Percentiles rank a stretch among this genome's conserved stretches.
phyloP scores from a whole-genome alignment of 2,329 filamentous ascomycete genomes.

The Cladorrhinum sp. region DNA sequence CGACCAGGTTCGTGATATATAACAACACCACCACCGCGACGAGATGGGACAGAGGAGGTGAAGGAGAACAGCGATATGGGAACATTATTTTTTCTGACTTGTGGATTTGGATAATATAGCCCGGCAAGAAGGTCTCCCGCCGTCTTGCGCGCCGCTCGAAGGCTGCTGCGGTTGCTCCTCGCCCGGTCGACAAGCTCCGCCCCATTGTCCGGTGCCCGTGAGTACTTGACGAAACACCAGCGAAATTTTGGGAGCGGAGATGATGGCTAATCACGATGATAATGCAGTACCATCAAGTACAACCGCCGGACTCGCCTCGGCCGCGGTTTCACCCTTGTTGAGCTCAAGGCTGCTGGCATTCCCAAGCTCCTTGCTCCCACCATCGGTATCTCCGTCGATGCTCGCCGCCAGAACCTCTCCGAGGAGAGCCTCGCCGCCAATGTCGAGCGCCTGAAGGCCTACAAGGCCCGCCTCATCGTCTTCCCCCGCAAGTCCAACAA shows the following conservation, averaged over 20 bases:
- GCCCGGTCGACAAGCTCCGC: slow-evolving; percentile 94
- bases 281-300: slow-evolving; percentile 68
- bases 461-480: slow-evolving; percentile 92
- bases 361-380: slow-evolving; percentile 90
- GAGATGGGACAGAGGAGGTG: slow-evolving; percentile 7
- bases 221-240: slow-evolving; percentile 15
- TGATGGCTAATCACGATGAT: slow-evolving; percentile 14
- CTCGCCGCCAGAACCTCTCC: slow-evolving; percentile 93
- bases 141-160: slow-evolving; percentile 89
- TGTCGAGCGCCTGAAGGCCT: slow-evolving; percentile 96
- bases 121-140: slow-evolving; percentile 92
- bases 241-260: not conserved
- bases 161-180: slow-evolving; percentile 91
- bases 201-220: slow-evolving; percentile 92
- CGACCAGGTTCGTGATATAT: slow-evolving; percentile 71
- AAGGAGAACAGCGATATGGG: slow-evolving; percentile 25
- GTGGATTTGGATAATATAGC: slow-evolving; percentile 52
- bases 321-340: slow-evolving; percentile 94
- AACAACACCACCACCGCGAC: slow-evolving; percentile 2
- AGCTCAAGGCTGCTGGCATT: slow-evolving; percentile 98
- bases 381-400: slow-evolving; percentile 95
- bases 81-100: slow-evolving; percentile 34
- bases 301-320: slow-evolving; percentile 96
- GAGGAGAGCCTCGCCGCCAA: slow-evolving; percentile 93
- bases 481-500: slow-evolving; percentile 95